Evolutionary conservation across 2,329 filamentous ascomycete genomes (phyloP).

Genomic region (Fusarium sp.): DNA sequence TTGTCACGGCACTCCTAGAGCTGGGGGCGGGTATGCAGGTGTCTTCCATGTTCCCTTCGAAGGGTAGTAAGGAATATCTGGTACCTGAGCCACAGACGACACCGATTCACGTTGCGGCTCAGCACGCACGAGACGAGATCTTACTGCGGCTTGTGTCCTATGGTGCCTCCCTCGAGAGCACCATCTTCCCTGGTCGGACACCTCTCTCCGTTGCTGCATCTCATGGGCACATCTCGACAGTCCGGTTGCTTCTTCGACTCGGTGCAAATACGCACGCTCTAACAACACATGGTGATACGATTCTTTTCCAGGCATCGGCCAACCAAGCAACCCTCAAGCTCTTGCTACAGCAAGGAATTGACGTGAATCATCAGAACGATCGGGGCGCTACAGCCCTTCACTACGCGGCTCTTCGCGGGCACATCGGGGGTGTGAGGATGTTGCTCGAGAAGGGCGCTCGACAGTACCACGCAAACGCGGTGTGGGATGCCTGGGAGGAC

Average conservation of each 20-base stretch:
- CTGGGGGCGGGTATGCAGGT: slow-evolving; percentile 35
- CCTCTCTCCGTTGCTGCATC: slow-evolving; percentile 39
- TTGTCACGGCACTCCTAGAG: slow-evolving; percentile 38
- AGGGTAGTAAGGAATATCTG: slow-evolving; percentile 31
- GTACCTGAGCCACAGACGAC: slow-evolving; percentile 41
- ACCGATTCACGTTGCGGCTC: slow-evolving; percentile 40
- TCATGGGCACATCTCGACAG: slow-evolving; percentile 41
- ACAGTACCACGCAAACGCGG: slow-evolving; percentile 41
- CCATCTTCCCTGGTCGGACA: slow-evolving; percentile 42
- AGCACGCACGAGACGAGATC: slow-evolving; percentile 42
- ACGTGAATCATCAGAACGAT: slow-evolving; percentile 42
- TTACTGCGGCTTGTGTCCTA: slow-evolving; percentile 38
- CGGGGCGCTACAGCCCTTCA: slow-evolving; percentile 43
- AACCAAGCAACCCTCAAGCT: slow-evolving; percentile 41
- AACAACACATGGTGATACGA: slow-evolving; percentile 41
- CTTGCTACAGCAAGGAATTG: slow-evolving; percentile 38
- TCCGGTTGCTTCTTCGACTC: slow-evolving; percentile 39
- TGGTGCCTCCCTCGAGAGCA: slow-evolving; percentile 40
- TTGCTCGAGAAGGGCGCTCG: slow-evolving; percentile 40
- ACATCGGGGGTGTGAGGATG: slow-evolving; percentile 35
- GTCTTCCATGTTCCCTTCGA: background rate
- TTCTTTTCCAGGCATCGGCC: slow-evolving; percentile 41
- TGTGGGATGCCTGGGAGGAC: slow-evolving; percentile 43
- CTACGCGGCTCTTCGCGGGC: slow-evolving; percentile 41
- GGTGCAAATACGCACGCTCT: slow-evolving; percentile 38